phyloP scores from a whole-genome alignment of 306 rosid species.

The Prosopis cineraria region DNA sequence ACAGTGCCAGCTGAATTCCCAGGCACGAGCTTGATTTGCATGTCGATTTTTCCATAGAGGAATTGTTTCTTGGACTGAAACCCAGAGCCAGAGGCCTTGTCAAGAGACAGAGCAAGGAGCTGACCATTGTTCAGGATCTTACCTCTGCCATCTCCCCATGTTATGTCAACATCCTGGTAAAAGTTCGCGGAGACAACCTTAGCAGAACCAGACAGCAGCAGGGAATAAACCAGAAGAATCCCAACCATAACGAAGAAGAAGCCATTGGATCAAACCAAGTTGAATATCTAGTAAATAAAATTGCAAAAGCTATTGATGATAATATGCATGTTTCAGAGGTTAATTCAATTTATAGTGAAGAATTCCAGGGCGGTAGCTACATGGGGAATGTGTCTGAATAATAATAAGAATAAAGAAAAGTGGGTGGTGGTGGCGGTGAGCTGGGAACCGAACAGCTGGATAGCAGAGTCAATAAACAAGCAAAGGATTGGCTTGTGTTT shows the following conservation, averaged over 20 bases:
- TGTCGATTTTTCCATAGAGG: slow-evolving; percentile 53
- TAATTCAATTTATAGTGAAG: slow-evolving; percentile 37
- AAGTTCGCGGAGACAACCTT: slow-evolving; percentile 42
- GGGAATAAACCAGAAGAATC: not conserved
- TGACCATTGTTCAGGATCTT: slow-evolving; percentile 56
- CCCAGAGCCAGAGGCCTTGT: slow-evolving; percentile 70
- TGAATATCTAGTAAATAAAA: not conserved
- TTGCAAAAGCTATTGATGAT: not conserved
- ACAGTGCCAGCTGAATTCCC: slow-evolving; percentile 76
- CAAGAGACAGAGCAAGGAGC: slow-evolving; percentile 66
- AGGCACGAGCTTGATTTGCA: slow-evolving; percentile 68
- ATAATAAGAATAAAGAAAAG: not conserved
- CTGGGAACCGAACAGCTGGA: slow-evolving; percentile 41
- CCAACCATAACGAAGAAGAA: not conserved
- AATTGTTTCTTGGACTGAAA: slow-evolving; percentile 62
- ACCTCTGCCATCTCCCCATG: slow-evolving; percentile 77
- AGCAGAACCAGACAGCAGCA: slow-evolving; percentile 12
- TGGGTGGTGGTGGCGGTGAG: slow-evolving; percentile 38
- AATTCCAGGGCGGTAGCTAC: not conserved
- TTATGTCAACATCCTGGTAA: slow-evolving; percentile 53
- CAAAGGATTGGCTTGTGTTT: not conserved
- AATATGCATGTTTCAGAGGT: not conserved
- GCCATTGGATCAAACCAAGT: slow-evolving; percentile 27
- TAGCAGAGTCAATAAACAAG: slow-evolving; percentile 25
- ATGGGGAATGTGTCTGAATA: slow-evolving; percentile 30